Evolutionary conservation across 2,329 filamentous ascomycete species (phyloP).

Genomic region (Capronia coronata): DNA sequence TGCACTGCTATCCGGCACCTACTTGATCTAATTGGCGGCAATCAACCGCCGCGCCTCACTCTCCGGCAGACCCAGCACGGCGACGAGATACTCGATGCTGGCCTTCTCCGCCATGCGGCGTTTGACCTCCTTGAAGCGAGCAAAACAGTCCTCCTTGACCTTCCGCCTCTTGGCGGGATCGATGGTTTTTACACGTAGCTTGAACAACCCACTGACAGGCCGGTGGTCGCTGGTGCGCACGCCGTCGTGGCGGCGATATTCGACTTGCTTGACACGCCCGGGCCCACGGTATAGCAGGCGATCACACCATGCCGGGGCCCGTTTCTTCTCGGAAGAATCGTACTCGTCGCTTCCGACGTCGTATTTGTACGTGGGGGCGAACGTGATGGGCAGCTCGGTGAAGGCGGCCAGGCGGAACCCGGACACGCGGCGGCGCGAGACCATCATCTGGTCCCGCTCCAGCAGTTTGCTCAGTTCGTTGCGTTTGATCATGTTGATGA

Average conservation of each 20-base stretch:
- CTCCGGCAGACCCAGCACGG: slow-evolving; percentile 13
- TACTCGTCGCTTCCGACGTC: slow-evolving; percentile 93
- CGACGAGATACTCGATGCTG: slow-evolving; percentile 24
- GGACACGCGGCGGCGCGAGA: slow-evolving; percentile 81
- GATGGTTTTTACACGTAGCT: slow-evolving; percentile 76
- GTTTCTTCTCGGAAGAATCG: slow-evolving; percentile 89
- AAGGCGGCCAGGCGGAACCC: slow-evolving; percentile 84
- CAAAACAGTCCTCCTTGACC: slow-evolving; percentile 66
- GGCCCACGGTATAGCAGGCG: slow-evolving; percentile 77
- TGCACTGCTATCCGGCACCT: too few relatives aligned
- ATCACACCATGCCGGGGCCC: slow-evolving; percentile 95
- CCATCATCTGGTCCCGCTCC: slow-evolving; percentile 85
- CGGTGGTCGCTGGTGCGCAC: slow-evolving; percentile 86
- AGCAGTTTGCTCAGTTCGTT: slow-evolving; percentile 79
- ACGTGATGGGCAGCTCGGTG: slow-evolving; percentile 81
- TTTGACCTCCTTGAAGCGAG: slow-evolving; percentile 62
- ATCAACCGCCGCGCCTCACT: slow-evolving; percentile 17
- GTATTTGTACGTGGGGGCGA: slow-evolving; percentile 97
- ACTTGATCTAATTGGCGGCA: slow-evolving; percentile 9
- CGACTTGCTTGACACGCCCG: slow-evolving; percentile 75
- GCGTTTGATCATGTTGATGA: slow-evolving; percentile 74
- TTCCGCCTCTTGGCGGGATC: slow-evolving; percentile 57
- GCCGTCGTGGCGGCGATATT: slow-evolving; percentile 76
- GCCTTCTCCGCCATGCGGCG: slow-evolving; percentile 21
- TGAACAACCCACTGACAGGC: slow-evolving; percentile 80